Base-by-base conservation (phyloP, 805 yeast species). In the Lipomyces oligophaga region DNA sequence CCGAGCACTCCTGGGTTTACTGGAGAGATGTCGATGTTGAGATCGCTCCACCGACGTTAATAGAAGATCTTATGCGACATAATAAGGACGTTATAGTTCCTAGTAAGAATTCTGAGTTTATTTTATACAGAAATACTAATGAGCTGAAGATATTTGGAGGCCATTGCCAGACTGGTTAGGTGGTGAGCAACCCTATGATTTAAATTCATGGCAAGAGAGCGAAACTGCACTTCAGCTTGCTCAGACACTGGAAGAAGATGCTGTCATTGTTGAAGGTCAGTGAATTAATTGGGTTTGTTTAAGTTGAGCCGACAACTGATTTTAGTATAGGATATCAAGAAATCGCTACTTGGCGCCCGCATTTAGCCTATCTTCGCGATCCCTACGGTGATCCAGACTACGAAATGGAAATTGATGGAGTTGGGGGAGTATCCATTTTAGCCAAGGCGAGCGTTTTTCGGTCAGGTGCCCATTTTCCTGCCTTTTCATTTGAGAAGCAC, bases 21-120 rank as follows among this genome's bases (percentile, higher is more conserved):
- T 89, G 97, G 97, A 75, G 97, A 67, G 97, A 89, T 69, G 96
- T 90, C n/a, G 97, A 89, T 66, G 95, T 89, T 16, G 96, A 89
- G 64, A 80, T 89, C 1, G 80, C 83, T 21, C 94, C 96, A 3
- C 74, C 81, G 1, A 81, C 96, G 1, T 78, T 89, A 47, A 66
- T 89, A 51, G 95, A 89, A 67, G 97, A 89, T 66, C 72, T 89
- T 58, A 90, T 90, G 96, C 85, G 80, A 58, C 95, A 87, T 65
- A 80, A 83, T 65, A 80, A 78, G 63, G 97, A 90, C 64, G 93
- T 89, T 26, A 86, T 89, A 43, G 97, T 89, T 19, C 97, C 97
- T 19, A 89, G 93, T 62, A 84, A 83, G 63, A 38, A 7, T 15
- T 28, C 8, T 20, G 5, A 5, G 16, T n/a, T 30, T 21, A 4